These are phyloP conservation scores for Chaetomium tenue DNA, from an alignment of 495 filamentous ascomycete species.

Conservation along the genomic window DNA sequence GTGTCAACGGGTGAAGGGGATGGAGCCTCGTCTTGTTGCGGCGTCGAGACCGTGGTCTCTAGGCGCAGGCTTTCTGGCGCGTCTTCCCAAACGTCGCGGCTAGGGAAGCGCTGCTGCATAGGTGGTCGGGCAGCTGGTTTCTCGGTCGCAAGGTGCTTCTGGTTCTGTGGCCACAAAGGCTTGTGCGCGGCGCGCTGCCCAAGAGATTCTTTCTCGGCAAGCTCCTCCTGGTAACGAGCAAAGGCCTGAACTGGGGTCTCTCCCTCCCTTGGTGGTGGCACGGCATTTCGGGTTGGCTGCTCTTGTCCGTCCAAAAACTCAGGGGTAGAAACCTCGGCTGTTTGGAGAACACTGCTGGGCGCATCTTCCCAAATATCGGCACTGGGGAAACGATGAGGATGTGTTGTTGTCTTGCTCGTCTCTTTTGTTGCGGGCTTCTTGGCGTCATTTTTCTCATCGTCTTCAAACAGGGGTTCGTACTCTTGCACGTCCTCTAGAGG, in stretches of 20 bases:
- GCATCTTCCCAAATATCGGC: slow-evolving; percentile 97
- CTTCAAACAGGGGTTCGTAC: slow-evolving; percentile 92
- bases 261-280: slow-evolving; percentile 36
- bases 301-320: slow-evolving; percentile 58
- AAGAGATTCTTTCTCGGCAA: slow-evolving; percentile 50
- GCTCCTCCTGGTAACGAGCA: slow-evolving; percentile 54
- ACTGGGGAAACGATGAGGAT: slow-evolving; percentile 82
- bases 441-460: slow-evolving; percentile 59
- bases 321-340: slow-evolving; percentile 81
- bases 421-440: slow-evolving; percentile 47
- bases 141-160: slow-evolving; percentile 43
- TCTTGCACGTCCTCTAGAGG: slow-evolving; percentile 89
- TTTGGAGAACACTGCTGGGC: slow-evolving; percentile 78
- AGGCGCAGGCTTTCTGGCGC: slow-evolving; percentile 78
- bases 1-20: slow-evolving; percentile 23
- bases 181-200: slow-evolving; percentile 46
- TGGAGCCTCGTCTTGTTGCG: slow-evolving; percentile 51
- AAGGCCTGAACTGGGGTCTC: slow-evolving; percentile 55
- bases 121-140: slow-evolving; percentile 47
- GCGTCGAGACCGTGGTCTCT: slow-evolving; percentile 70
- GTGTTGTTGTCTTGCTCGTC: slow-evolving; percentile 59
- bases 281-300: slow-evolving; percentile 32
- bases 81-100: slow-evolving; percentile 96
- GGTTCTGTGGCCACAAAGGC: slow-evolving; percentile 46
- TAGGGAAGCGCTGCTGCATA: slow-evolving; percentile 78